Evolutionary conservation across 495 filamentous ascomycete species (phyloP).

Genomic region (Rostrohypoxylon terebratum): DNA sequence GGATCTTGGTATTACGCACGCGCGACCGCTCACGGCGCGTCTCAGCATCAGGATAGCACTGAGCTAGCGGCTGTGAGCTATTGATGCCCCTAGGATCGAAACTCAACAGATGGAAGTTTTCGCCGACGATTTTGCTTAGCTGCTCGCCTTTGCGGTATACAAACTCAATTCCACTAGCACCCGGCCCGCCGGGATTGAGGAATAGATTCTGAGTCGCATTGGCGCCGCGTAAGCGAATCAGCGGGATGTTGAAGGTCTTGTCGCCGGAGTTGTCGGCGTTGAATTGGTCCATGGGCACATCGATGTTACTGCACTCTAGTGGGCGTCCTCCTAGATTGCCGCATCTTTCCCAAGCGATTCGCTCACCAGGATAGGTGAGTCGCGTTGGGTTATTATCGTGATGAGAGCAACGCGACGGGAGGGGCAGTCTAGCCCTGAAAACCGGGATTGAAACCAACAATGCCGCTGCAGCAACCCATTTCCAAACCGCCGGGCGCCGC

Average conservation of each 20-base stretch:
- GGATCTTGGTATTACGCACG: constrained; percentile 46
- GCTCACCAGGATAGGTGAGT: constrained; percentile 50
- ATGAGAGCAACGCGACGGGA: neutral
- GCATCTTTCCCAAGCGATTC: constrained; percentile 55
- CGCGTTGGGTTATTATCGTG: neutral
- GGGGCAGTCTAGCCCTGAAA: constrained; percentile 4
- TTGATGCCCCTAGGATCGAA: constrained; percentile 63
- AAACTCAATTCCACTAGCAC: constrained; percentile 54
- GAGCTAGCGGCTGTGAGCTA: constrained; percentile 51
- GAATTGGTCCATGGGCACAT: constrained; percentile 63
- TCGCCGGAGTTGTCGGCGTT: constrained; percentile 41
- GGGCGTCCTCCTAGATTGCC: constrained; percentile 47
- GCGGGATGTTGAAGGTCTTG: constrained; percentile 57
- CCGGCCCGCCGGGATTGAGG: constrained; percentile 61
- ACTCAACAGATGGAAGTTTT: constrained; percentile 57
- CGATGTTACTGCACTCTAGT: constrained; percentile 53
- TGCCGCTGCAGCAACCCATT: neutral
- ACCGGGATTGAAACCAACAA: constrained; percentile 15
- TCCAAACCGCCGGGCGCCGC: constrained; percentile 1
- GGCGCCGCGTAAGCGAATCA: constrained; percentile 55
- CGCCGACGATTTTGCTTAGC: constrained; percentile 55
- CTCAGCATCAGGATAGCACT: constrained; percentile 53
- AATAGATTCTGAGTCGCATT: constrained; percentile 58
- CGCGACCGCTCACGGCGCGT: constrained; percentile 41
- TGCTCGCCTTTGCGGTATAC: constrained; percentile 50